Evolutionary conservation across 371 early-diverging fungal genomes (phyloP), one percentile per base, ranked within the genome.

Genomic region (Cokeromyces recurvatus): DNA sequence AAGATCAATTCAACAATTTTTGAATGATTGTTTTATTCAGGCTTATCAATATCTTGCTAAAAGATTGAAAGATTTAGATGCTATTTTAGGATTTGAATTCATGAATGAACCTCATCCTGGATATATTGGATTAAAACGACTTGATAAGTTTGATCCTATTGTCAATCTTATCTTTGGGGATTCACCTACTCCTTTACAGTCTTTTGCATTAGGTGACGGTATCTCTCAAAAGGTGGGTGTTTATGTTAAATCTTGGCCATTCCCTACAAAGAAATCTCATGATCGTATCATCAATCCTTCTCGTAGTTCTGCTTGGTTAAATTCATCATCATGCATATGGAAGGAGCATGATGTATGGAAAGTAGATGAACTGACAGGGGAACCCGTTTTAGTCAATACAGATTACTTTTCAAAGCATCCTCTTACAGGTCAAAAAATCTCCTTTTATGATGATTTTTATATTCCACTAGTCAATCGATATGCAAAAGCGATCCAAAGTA

Each of bases 31-130:
- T 48, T 84, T 74, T 43, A 59, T 82, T 6, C 51, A 66, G n/a
- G 77, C 79, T 23, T 82, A 72, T 48, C 52, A 52, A 5, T 71
- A 84, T 46, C 49, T 84, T 15, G 82, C 81, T 4, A 46, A 54
- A 48, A 82, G 90, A 7, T 47, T 90, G 11, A 53, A 47, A 34
- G 73, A 82, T 45, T 52, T 86, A 10, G 74, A 78, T 14, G 78
- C 87, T 2, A 78, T 89, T 4, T 48, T 86, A 15, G 91, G 87
- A 6, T 87, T 84, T 51, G 91, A 91, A 47, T 81, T 85, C 20
- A 79, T 91, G 75, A 91, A 91, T 41, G 92, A 91, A 47, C 92
- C 92, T 7, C 85, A 85, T 52, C 75, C 75, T 31, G 91, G 91
- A 4, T 89, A 85, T 32, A 81, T 91, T 56, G 91, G 89, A 0